Conservation (phyloP, 1,139 yeast species). For the Scheffersomyces parashehatae region DNA sequence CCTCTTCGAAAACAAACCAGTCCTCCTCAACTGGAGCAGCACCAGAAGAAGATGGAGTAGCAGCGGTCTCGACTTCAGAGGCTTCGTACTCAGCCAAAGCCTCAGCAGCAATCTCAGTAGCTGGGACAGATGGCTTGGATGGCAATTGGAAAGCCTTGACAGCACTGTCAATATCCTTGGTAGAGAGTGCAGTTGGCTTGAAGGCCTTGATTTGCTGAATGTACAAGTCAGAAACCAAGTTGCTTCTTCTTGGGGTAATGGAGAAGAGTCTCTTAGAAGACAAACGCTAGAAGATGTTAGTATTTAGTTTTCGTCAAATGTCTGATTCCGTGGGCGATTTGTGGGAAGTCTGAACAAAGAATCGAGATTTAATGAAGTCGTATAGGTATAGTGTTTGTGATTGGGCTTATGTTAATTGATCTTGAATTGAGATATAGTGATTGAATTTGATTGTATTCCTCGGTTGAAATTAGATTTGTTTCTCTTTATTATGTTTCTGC, state of each 20-base stretch:
- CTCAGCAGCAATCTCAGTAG: conserved; percentile 71
- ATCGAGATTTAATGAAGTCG: background rate
- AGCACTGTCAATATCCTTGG: conserved; percentile 73
- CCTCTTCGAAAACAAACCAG: conserved; percentile 85
- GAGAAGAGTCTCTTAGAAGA: conserved; percentile 47
- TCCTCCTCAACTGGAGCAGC: conserved; percentile 62
- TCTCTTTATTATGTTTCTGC: no score
- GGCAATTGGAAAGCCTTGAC: conserved; percentile 85
- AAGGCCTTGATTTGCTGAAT: conserved; percentile 82
- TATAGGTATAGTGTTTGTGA: background rate
- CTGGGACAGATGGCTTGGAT: conserved; percentile 69
- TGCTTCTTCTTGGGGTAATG: conserved; percentile 47
- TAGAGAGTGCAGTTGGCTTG: conserved; percentile 78
- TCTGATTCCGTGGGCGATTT: background rate
- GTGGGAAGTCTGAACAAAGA: no score
- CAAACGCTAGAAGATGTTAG: conserved; percentile 24
- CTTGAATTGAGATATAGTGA: background rate
- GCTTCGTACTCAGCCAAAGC: conserved; percentile 76
- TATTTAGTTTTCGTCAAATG: conserved; percentile 1
- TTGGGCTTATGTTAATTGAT: background rate
- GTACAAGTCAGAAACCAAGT: conserved; percentile 83
- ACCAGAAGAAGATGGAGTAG: conserved; percentile 34
- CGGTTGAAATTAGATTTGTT: no score
- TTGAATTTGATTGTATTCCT: no score
- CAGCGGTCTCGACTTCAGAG: conserved; percentile 69